Evolutionary conservation across 257 asterid species (phyloP), one percentile per base, ranked within the genome.

Genomic region (Ligustrum vulgare): DNA sequence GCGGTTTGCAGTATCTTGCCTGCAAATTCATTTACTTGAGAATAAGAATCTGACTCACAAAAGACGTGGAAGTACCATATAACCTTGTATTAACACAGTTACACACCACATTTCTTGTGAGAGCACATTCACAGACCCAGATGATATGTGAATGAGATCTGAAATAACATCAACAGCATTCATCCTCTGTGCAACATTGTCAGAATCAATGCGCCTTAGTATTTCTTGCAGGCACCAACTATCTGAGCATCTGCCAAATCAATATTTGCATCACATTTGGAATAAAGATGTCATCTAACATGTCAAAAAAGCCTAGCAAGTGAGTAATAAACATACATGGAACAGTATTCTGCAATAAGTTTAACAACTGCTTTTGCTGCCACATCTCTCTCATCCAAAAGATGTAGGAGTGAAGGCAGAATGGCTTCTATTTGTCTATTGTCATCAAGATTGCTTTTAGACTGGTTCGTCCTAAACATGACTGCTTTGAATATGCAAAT

Each of bases 261-360:
- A 85, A 72, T 15, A 32, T 67, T 51, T 31, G 77, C 56, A 47
- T 84, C 70, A 82, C 73, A 41, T 69, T 70, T 23, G 73, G 70
- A 74, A 51, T 66, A 34, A 63, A 66, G 16, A 33, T 37, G 36
- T 49, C 45, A 67, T 76, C 51, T 60, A 37, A 72, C 75, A 67
- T 49, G 72, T 66, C 67, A 74, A 80, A 68, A 47, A 28, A 74
- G 41, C 76, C 22, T 34, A 70, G 70, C 22, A 12, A 43, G 35
- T 63, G 35, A 73, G 41, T 66, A 32, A 64, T 20, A 74, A 16
- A 80, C 90, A 75, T 85, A 91, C 98, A 80, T 79, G 63, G 89
- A 87, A 83, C 93, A 93, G 83, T 89, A 93, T 74, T 93, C 97
- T 8, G 96, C 96, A 41, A 93, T 82, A 80, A 93, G 97, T 82